Conservation (phyloP, 1,139 yeast genomes). For the Hyphopichia buzzinii region DNA sequence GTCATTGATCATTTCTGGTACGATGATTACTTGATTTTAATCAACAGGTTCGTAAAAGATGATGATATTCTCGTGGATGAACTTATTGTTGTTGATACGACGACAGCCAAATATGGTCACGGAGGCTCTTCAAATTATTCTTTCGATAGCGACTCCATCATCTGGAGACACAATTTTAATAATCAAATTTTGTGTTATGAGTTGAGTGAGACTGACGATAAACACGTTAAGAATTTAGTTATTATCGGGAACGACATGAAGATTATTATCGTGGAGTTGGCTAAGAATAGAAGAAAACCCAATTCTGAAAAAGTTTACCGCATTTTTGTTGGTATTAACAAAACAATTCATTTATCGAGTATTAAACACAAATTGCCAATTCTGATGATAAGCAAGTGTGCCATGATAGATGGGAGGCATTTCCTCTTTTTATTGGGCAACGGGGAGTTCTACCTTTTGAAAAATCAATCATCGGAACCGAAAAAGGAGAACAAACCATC, state of each 20-base stretch:
- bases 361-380: constrained; percentile 27
- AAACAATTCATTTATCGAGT: constrained; percentile 36
- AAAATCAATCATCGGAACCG: constrained; percentile 21
- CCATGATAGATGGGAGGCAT: constrained; percentile 30
- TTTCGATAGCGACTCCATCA: constrained; percentile 39
- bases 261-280: constrained; percentile 31
- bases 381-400: constrained; percentile 22
- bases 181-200: constrained; percentile 26
- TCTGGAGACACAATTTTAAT: constrained; percentile 42
- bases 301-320: constrained; percentile 18
- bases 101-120: constrained; percentile 31
- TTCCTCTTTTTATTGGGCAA: constrained; percentile 34
- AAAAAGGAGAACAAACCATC: neutral
- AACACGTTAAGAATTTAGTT: constrained; percentile 19
- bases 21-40: constrained; percentile 31
- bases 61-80: constrained; percentile 32
- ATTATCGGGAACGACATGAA: constrained; percentile 31
- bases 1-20: constrained; percentile 38
- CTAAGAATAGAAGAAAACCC: constrained; percentile 5
- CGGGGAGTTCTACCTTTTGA: constrained; percentile 41
- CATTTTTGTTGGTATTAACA: constrained; percentile 30
- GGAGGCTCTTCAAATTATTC: constrained; percentile 32
- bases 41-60: constrained; percentile 28
- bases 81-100: constrained; percentile 34
- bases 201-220: constrained; percentile 11